Evolutionary conservation across 371 early-diverging fungal genomes (phyloP).

Genomic region (Vairimorpha apis): DNA sequence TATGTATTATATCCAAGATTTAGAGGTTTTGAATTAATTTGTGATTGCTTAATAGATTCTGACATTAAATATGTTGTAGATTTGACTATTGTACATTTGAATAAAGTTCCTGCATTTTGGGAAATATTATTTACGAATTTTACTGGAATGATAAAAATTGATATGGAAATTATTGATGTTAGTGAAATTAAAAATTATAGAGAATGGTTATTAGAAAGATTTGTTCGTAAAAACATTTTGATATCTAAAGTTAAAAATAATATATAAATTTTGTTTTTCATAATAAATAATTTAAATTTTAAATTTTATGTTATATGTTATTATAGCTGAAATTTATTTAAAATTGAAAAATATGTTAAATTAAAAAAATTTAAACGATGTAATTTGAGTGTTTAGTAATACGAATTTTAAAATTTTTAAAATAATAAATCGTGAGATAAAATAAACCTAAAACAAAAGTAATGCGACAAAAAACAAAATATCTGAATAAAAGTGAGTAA

Average conservation of each 20-base stretch:
- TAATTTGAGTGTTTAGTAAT: too few species aligned
- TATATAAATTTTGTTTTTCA: too few species aligned
- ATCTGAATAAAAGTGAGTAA: too few species aligned
- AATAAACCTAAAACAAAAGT: too few species aligned
- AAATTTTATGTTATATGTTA: too few species aligned
- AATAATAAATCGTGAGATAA: too few species aligned
- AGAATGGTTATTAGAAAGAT: conserved; percentile 51
- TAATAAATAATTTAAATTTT: too few species aligned
- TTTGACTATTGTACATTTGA: conserved; percentile 55
- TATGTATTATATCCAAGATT: conserved; percentile 72
- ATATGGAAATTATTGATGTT: conserved; percentile 28
- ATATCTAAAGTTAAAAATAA: conserved; percentile 50
- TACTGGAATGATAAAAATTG: conserved; percentile 36
- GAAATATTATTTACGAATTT: conserved; percentile 28
- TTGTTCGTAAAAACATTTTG: conserved; percentile 57
- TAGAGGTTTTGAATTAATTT: conserved; percentile 67
- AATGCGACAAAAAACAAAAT: too few species aligned
- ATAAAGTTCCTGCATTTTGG: conserved; percentile 41
- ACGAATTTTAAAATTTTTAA: too few species aligned
- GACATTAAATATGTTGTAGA: conserved; percentile 53
- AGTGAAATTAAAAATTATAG: conserved; percentile 31
- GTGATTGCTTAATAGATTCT: conserved; percentile 16
- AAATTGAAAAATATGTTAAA: too few species aligned
- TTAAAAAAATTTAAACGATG: too few species aligned
- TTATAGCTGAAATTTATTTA: too few species aligned